phyloP scores from a whole-genome alignment of 2,329 filamentous ascomycete genomes.

The Paraconiothyrium brasiliense region DNA sequence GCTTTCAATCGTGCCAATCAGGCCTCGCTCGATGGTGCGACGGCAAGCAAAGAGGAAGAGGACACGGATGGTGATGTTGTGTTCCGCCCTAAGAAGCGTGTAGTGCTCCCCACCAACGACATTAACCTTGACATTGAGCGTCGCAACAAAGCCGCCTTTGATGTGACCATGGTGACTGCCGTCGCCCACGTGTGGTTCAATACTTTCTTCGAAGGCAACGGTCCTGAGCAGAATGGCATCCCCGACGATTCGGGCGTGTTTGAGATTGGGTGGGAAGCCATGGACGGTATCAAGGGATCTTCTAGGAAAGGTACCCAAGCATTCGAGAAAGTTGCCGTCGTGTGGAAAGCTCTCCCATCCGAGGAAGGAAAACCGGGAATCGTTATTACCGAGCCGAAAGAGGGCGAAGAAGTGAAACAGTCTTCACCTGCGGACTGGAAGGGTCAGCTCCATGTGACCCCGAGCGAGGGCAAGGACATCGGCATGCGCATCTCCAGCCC shows the following conservation, averaged over 20 bases:
- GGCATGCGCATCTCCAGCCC: conserved; percentile 73
- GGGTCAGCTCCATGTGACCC: conserved; percentile 56
- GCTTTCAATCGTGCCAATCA: conserved; percentile 33
- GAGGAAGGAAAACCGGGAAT: conserved; percentile 45
- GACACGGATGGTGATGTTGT: conserved; percentile 74
- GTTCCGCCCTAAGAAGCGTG: conserved; percentile 73
- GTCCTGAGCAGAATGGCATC: conserved; percentile 72
- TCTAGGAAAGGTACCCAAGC: conserved; percentile 81
- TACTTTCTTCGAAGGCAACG: conserved; percentile 85
- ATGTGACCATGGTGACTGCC: conserved; percentile 87
- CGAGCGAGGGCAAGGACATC: conserved; percentile 68
- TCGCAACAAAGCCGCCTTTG: conserved; percentile 78
- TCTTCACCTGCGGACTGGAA: conserved; percentile 78
- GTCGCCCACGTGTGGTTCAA: conserved; percentile 99
- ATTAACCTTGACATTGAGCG: conserved; percentile 91
- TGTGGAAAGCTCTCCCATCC: conserved; percentile 71
- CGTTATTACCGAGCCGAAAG: conserved; percentile 71
- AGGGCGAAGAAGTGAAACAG: conserved; percentile 75
- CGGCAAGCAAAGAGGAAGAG: conserved; percentile 30
- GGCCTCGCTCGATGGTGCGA: conserved; percentile 27
- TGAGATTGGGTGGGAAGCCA: conserved; percentile 75
- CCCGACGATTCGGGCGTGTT: conserved; percentile 76
- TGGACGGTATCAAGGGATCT: conserved; percentile 96
- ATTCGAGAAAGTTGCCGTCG: conserved; percentile 82
- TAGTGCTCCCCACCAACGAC: conserved; percentile 82